Evolutionary conservation across 176 grass and related monocot species (phyloP), one percentile per base, ranked within the genome.

Genomic region (Avena sativa): DNA sequence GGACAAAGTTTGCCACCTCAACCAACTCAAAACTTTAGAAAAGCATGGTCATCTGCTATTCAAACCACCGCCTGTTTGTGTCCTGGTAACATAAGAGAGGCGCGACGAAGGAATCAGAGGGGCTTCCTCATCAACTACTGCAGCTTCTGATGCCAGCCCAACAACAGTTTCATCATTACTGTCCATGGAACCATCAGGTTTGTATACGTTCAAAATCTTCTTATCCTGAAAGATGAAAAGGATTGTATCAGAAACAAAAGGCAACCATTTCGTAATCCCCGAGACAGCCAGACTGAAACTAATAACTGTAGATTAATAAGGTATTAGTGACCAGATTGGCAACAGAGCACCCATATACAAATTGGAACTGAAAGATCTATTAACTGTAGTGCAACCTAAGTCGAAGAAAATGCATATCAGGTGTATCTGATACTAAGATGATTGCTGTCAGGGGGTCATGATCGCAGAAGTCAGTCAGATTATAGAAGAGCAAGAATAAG

Each of bases 21-120:
- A 62, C 47, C 44, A 64, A 82, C 76, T 81, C 88, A 68, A 86
- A 90, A 84, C 61, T 83, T 53, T 62, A 78, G 43, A 40, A 75
- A 82, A 86, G 12, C 19, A 80, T 87, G 28, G 77, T 93, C 78
- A 95, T 95, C 93, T 93, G 85, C 78, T 95, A 76, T 47, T 88
- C 46, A 88, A 82, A 58, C 44, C 81, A 72, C 86, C 82, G 61
- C 87, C 89, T 59, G 81, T 93, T 91, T 95, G 93, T 81, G 86
- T 92, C 57, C 93, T 79, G n/a, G 86, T 92, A 88, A 95, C 87
- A 83, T 95, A 93, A 46, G 95, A 89, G 79, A 93, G 64, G 30
- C 91, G 90, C 9, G 85, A 82, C 9, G 93, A 91, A 82, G 89
- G 91, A 66, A 98, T 78, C 81, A 98, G 89, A 71, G 88, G 91